A percentile compares a stretch with the other conserved stretches of the same genome.
These are phyloP conservation scores for Apiotrichum domesticum DNA, from an alignment of 1,284 basidiomycete genomes.

Conservation along the genomic window DNA sequence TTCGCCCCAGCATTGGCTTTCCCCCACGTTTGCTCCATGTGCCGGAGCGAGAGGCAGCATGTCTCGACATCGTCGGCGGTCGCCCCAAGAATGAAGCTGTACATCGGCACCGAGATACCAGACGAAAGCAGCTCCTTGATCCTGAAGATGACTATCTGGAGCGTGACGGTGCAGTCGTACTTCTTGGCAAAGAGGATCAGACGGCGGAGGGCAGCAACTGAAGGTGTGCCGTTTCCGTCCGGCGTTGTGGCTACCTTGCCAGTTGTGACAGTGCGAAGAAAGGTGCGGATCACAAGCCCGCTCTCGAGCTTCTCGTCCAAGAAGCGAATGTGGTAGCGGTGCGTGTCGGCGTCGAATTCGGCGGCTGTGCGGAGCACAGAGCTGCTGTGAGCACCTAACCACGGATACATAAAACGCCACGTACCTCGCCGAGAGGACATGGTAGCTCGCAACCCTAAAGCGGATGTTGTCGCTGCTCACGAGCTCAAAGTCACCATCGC, in stretches of 20 bases:
- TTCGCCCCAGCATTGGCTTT: neutral
- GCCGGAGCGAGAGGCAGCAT: constrained; percentile 8
- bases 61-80: constrained; percentile 11
- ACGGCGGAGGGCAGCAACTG: constrained; percentile 1
- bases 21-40: constrained; percentile 5
- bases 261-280: constrained; percentile 9
- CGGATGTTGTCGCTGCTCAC: constrained; percentile 8
- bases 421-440: neutral
- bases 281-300: constrained; percentile 6
- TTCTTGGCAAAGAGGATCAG: constrained; percentile 12
- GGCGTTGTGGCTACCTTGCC: constrained; percentile 5
- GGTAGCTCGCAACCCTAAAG: constrained; percentile 2
- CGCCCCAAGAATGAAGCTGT: constrained; percentile 11
- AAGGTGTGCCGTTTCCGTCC: constrained; percentile 3
- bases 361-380: constrained; percentile 4
- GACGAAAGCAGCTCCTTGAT: constrained; percentile 4
- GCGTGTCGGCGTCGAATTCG: neutral
- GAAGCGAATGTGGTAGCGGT: constrained; percentile 2
- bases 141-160: constrained; percentile 5
- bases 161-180: constrained; percentile 11
- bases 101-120: constrained; percentile 4
- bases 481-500: constrained; percentile 8
- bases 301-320: constrained; percentile 8
- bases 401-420: neutral
- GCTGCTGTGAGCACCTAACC: neutral